These are phyloP conservation scores for Rhodosporidiobolus odoratus DNA, from an alignment of 768 basidiomycete genomes.

Conservation along the genomic window DNA sequence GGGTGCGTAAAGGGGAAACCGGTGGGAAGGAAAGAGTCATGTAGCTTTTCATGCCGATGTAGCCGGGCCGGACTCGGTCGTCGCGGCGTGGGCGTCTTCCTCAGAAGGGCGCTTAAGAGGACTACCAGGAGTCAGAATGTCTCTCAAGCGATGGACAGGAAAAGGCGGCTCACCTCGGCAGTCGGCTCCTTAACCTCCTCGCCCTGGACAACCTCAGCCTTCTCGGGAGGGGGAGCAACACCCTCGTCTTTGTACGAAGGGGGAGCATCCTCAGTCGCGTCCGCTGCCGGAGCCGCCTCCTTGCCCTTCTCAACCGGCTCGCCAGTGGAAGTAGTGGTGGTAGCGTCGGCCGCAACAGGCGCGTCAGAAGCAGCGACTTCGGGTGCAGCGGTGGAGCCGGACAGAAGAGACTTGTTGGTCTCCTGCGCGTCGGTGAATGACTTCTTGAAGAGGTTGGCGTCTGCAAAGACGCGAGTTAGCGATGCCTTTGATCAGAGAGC, in stretches of 20 bases:
- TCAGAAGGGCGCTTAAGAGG: conserved; percentile 19
- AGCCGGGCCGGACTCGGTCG: conserved; percentile 19
- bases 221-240: conserved; percentile 25
- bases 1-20: neutral
- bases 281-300: conserved; percentile 18
- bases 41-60: too few species aligned
- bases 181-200: conserved; percentile 32
- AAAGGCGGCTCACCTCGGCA: conserved; percentile 20
- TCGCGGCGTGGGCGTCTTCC: conserved; percentile 30
- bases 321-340: conserved; percentile 25
- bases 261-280: conserved; percentile 17
- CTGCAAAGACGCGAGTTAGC: conserved; percentile 46
- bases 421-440: conserved; percentile 81
- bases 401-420: conserved; percentile 56
- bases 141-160: neutral
- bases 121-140: neutral
- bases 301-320: conserved; percentile 34
- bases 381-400: conserved; percentile 37
- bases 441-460: conserved; percentile 80
- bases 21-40: neutral
- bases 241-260: conserved; percentile 31
- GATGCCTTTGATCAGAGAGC: neutral
- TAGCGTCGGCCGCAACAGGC: conserved; percentile 38
- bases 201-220: conserved; percentile 29
- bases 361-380: conserved; percentile 46